A percentile compares a stretch with the other conserved stretches of the same genome.
phyloP scores from a whole-genome alignment of 768 basidiomycete genomes.

The Leccinum aurantiacum region DNA sequence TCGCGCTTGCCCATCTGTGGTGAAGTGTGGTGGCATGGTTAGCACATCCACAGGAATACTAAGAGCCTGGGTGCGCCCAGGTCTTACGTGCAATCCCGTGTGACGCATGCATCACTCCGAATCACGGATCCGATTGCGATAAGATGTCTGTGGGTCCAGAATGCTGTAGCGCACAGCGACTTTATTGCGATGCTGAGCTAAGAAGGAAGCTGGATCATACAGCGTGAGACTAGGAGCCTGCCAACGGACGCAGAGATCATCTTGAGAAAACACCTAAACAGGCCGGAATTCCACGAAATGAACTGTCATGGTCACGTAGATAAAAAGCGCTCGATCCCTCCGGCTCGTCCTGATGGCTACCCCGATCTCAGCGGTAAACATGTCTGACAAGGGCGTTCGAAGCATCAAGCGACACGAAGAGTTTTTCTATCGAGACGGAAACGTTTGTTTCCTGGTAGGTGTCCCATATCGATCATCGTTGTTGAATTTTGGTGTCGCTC shows the following conservation, averaged over 20 bases:
- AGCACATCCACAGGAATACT: not conserved
- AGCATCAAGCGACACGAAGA: slow-evolving; percentile 28
- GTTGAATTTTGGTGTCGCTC: not conserved
- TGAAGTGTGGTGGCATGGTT: not conserved
- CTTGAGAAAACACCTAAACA: slow-evolving; percentile 14
- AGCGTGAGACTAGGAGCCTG: slow-evolving; percentile 10
- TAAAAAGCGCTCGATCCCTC: slow-evolving; percentile 12
- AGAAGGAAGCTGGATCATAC: slow-evolving; percentile 3
- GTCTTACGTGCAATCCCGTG: not conserved
- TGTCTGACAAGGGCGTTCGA: slow-evolving; percentile 11
- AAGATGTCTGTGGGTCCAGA: slow-evolving; percentile 21
- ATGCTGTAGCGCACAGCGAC: slow-evolving; percentile 20
- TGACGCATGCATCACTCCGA: not conserved
- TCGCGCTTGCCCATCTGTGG: not conserved
- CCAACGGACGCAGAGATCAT: slow-evolving; percentile 6
- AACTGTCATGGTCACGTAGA: slow-evolving; percentile 8
- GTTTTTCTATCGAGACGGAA: slow-evolving; percentile 56
- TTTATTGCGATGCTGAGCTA: not conserved
- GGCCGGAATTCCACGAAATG: not conserved
- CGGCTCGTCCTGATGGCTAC: not conserved
- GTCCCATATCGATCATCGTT: not conserved
- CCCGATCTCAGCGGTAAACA: not conserved
- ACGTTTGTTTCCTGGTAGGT: slow-evolving; percentile 53
- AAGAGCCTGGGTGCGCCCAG: not conserved
- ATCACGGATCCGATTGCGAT: slow-evolving; percentile 18